Evolutionary conservation across 2,329 filamentous ascomycete genomes (phyloP).

Genomic region (Nannizzia gypsea): DNA sequence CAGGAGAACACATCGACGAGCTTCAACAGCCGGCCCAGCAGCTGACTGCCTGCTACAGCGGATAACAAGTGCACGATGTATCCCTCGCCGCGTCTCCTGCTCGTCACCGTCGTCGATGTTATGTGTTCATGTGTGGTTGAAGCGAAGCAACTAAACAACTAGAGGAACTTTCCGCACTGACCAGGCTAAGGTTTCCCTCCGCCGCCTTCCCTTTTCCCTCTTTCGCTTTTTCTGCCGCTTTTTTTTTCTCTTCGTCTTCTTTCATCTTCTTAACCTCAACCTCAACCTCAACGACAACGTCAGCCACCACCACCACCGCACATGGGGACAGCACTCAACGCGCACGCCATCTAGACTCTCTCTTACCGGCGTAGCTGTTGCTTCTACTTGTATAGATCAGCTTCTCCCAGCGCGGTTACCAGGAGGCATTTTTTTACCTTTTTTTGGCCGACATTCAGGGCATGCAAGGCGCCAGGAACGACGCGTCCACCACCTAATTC

Average conservation of each 20-base stretch:
- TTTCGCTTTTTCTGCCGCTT: not conserved
- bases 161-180: not conserved
- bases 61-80: too few relatives aligned
- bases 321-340: not conserved
- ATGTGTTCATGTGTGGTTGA: not conserved
- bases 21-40: not conserved
- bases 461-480: slow-evolving; percentile 1
- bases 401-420: not conserved
- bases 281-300: not conserved
- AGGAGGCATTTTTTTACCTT: not conserved
- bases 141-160: not conserved
- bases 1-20: not conserved
- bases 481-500: slow-evolving; percentile 1
- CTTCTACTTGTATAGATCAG: not conserved
- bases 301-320: not conserved
- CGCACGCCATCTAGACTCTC: not conserved
- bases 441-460: not conserved
- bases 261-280: not conserved
- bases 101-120: not conserved
- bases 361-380: not conserved
- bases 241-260: not conserved
- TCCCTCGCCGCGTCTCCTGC: not conserved
- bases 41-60: not conserved
- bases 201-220: slow-evolving; percentile 8
- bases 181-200: slow-evolving; percentile 6